phyloP scores from a whole-genome alignment of 2,329 filamentous ascomycete genomes.

The Fusarium acutatum region DNA sequence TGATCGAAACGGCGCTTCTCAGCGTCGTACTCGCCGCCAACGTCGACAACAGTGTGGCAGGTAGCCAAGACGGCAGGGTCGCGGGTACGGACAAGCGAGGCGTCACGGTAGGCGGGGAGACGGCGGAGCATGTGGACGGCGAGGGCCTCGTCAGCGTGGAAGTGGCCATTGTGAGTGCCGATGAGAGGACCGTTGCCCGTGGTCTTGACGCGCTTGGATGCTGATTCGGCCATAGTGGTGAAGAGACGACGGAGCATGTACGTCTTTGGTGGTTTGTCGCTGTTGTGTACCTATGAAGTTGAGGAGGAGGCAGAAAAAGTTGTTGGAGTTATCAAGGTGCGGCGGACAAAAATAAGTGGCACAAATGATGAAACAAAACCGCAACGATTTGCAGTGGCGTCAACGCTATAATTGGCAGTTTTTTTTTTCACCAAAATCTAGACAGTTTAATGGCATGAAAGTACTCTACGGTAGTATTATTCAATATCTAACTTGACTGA shows the following conservation, averaged over 20 bases:
- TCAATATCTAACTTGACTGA: neutral
- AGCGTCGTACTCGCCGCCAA: constrained; percentile 93
- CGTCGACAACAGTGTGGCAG: constrained; percentile 96
- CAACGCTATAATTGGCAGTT: neutral
- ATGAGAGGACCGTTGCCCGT: constrained; percentile 69
- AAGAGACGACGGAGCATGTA: constrained; percentile 47
- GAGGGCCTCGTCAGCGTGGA: constrained; percentile 97
- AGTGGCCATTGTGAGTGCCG: constrained; percentile 97
- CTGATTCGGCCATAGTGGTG: constrained; percentile 64
- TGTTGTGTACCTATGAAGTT: neutral
- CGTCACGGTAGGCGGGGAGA: constrained; percentile 80
- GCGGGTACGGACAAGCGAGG: constrained; percentile 84
- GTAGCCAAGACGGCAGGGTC: constrained; percentile 79
- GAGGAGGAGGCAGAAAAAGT: constrained; percentile 7
- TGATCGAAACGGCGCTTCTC: constrained; percentile 86
- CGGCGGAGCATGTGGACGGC: constrained; percentile 95
- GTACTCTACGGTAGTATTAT: neutral
- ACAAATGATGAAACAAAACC: neutral
- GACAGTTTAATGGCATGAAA: neutral
- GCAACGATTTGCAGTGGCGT: neutral
- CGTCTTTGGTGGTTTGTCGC: neutral
- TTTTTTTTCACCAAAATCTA: neutral
- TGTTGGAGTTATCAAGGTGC: neutral
- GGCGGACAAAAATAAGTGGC: constrained; percentile 11
- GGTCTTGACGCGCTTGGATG: constrained; percentile 86